These are phyloP conservation scores for Betula pendula DNA, from an alignment of 306 rosid species.

Conservation along the genomic window DNA sequence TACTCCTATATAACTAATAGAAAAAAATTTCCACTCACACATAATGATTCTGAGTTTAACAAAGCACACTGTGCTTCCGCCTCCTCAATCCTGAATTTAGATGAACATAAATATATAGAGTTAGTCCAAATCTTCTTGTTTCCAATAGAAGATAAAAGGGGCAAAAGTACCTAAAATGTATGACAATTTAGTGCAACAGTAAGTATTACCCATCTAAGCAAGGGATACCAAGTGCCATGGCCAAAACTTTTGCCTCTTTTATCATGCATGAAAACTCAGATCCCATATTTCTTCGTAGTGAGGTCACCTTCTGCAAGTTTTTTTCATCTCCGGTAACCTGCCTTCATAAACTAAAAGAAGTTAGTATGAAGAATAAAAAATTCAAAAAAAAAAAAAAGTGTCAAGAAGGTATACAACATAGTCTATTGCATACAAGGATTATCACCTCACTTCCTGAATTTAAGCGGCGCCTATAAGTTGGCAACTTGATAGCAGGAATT, in stretches of 20 bases:
- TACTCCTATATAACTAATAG: slow-evolving; percentile 8
- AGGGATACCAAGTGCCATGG: slow-evolving; percentile 70
- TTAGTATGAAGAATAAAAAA: slow-evolving; percentile 15
- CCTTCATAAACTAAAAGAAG: slow-evolving; percentile 26
- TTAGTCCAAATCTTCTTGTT: not conserved
- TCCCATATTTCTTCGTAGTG: slow-evolving; percentile 66
- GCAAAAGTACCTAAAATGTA: not conserved
- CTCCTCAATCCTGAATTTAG: slow-evolving; percentile 71
- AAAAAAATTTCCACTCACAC: slow-evolving; percentile 48
- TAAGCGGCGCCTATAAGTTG: slow-evolving; percentile 78
- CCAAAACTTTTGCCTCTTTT: slow-evolving; percentile 71
- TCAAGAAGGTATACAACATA: slow-evolving; percentile 5
- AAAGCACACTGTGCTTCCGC: slow-evolving; percentile 91
- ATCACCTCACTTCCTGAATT: slow-evolving; percentile 60
- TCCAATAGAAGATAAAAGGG: not conserved
- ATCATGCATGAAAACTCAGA: slow-evolving; percentile 82
- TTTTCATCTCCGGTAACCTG: slow-evolving; percentile 47
- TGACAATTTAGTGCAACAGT: not conserved
- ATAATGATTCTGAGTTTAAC: slow-evolving; percentile 61
- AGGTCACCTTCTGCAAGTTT: slow-evolving; percentile 44
- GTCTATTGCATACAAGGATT: slow-evolving; percentile 14
- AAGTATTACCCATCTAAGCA: slow-evolving; percentile 70
- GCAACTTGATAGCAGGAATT: slow-evolving; percentile 73
- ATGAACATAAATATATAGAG: not conserved
- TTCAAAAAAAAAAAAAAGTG: not conserved